Evolutionary conservation across 306 rosid species (phyloP), one percentile per base, ranked within the genome.

Genomic region (Vigna mungo): DNA sequence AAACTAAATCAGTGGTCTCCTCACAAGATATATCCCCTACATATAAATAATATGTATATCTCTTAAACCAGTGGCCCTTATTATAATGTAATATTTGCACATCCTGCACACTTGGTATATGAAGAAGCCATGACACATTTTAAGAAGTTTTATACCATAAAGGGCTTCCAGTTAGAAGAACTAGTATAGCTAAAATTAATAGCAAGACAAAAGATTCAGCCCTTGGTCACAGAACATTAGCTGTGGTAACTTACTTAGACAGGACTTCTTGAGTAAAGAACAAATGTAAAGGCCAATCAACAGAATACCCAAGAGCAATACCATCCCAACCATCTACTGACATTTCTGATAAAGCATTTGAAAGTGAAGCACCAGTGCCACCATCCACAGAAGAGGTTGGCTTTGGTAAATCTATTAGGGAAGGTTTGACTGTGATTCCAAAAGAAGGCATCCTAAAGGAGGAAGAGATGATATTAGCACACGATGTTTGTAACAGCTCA

Each of bases 201-300:
- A 63, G 67, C 69, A 64, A 72, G 53, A 85, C 68, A 59, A 59
- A 72, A 78, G n/a, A 69, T 82, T 65, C 82, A 71, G 64, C 76
- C 17, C 47, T 53, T 55, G 65, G 69, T 30, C 17, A 27, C 32
- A 58, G 67, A 56, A 75, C 25, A 68, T 72, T 64, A 75, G 74
- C 71, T 73, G 51, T 41, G 60, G 78, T 78, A 58, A 78, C 97
- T 88, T 91, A 95, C 99, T 89, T 95, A 44, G 96, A 88, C 82
- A 95, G 94, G 83, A 95, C 96, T 80, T 95, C 97, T 85, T 90
- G 98, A 44, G 93, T 91, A 82, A 92, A 95, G 85, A 95, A 92
- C 91, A 95, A 88, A 82, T 95, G 98, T 80, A 92, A 84, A 60
- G 99, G 99, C 98, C 99, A 95, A 89, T 92, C 98, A 81, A 95